Evolutionary conservation across 495 filamentous ascomycete genomes (phyloP), one percentile per base, ranked within the genome.

Genomic region (Hyaloscypha finlandica): DNA sequence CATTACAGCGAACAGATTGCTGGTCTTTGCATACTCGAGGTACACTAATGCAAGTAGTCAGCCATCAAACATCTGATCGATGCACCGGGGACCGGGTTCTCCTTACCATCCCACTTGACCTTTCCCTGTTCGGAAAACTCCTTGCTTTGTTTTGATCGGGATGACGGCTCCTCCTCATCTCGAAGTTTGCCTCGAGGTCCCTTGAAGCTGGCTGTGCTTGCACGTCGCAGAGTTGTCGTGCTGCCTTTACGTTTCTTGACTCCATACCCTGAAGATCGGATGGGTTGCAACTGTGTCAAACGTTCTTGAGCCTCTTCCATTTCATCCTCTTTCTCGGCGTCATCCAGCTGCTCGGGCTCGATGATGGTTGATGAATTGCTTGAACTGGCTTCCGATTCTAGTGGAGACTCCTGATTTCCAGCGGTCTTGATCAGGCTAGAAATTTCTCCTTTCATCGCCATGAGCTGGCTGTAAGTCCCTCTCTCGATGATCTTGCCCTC

Each of bases 391-490:
- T 88, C 88, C n/a, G 77, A 78, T 56, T 68, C 67, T 63, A 71
- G 30, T 59, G 79, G 58, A 52, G 81, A 77, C 5, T 88, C 88
- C 57, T 90, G 83, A 70, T 86, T 88, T 59, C 88, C 87, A 8
- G 89, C 84, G 2, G 91, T 89, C 70, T 89, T 92, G 68, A 98
- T 90, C 52, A 99, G 84, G 65, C 91, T 92, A 32, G 90, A 84
- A 67, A 99, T 90, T 63, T 93, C 88, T 29, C 93, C 94, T 77
- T 92, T 95, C 91, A 94, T 97, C 4, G 94, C 92, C 79, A 97
- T 85, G 31, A 97, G 81, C 73, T 97, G 91, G 60, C 90, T 86
- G 71, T 94, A 99, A 1, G 93, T 94, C 3, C 95, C 95, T 70
- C 86, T 88, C 75, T 99, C 95, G 52, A 90, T 81, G 56, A 98